Base-by-base conservation (phyloP, 169 alveolate genomes). In the Eimeria praecox region DNA sequence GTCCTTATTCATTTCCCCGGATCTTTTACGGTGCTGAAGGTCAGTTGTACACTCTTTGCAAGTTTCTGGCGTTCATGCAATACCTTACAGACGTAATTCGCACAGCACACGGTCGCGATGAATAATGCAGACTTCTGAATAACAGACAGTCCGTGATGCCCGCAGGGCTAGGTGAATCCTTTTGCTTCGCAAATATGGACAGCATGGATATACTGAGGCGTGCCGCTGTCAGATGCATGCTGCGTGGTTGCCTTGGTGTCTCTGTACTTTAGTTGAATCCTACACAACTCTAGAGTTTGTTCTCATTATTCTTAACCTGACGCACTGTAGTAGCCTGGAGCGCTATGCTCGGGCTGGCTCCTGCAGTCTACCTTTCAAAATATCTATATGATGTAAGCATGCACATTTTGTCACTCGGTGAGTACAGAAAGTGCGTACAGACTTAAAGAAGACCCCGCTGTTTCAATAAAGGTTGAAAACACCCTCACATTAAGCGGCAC, bases 111-210 rank as follows among this genome's bases (percentile, higher is more conserved):
- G 46, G 46, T 1, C 24, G 78, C 20, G 22, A 33, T 33, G 46
- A 10, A 12, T 69, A 22, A 24, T 33, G 27, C 22, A 69, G 0
- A 69, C 18, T 69, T 69, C 20, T 33, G 44, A n/a, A 69, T 33
- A 33, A 16, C 80, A 69, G 80, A 33, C 80, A 69, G 80, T 69
- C 22, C 27, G 80, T 69, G 80, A 14, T 24, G 80, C 80, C 77
- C 42, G 8, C 80, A 69, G 12, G 10, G 78, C 42, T 14, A 33
- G 46, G 75, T 24, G 75, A n/a, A 20, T 20, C 38, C 8, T 10
- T 16, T 64, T 16, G 40, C 22, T 16, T 64, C 38, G 40, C 2
- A 64, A 14, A 20, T 62, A 3, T 62, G 14, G 40, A 27, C 18
- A 22, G 75, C 35, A 2, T 27, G 38, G 16, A 27, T 16, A 16